phyloP scores from a whole-genome alignment of 495 filamentous ascomycete genomes.

The Neurospora pannonica region DNA sequence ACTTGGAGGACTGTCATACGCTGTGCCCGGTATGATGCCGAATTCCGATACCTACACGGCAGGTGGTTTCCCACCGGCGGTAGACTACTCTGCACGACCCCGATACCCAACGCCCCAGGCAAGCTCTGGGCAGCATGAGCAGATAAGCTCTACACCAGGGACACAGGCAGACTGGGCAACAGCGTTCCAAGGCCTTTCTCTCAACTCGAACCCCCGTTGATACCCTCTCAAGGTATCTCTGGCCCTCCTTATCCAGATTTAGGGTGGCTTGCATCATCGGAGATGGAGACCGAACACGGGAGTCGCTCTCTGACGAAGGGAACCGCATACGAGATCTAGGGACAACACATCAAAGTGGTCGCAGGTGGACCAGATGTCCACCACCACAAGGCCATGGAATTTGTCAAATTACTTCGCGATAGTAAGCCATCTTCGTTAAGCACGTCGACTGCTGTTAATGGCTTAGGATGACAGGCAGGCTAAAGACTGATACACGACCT shows the following conservation, averaged over 20 bases:
- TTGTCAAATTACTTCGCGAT: slow-evolving; percentile 13
- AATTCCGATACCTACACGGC: slow-evolving; percentile 30
- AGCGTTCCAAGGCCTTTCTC: slow-evolving; percentile 43
- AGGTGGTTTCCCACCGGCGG: slow-evolving; percentile 29
- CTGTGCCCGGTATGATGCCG: slow-evolving; percentile 27
- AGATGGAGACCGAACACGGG: neutral
- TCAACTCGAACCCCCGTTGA: slow-evolving; percentile 36
- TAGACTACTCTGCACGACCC: slow-evolving; percentile 32
- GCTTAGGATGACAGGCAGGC: neutral
- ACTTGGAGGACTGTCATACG: slow-evolving; percentile 17
- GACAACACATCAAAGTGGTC: neutral
- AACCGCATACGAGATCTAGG: neutral
- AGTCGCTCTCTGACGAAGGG: neutral
- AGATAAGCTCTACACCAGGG: slow-evolving; percentile 21
- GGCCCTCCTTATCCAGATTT: neutral
- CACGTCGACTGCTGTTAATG: slow-evolving; percentile 19
- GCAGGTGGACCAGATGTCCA: neutral
- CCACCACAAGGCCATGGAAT: slow-evolving; percentile 19
- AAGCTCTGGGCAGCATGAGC: slow-evolving; percentile 27
- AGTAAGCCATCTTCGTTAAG: slow-evolving; percentile 7
- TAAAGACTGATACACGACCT: neutral
- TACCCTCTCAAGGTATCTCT: neutral
- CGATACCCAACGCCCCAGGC: slow-evolving; percentile 35
- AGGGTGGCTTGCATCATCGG: neutral
- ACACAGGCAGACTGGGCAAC: slow-evolving; percentile 37